Base-by-base conservation (phyloP, 495 filamentous ascomycete genomes). In the Hyaloscypha hepaticicola region DNA sequence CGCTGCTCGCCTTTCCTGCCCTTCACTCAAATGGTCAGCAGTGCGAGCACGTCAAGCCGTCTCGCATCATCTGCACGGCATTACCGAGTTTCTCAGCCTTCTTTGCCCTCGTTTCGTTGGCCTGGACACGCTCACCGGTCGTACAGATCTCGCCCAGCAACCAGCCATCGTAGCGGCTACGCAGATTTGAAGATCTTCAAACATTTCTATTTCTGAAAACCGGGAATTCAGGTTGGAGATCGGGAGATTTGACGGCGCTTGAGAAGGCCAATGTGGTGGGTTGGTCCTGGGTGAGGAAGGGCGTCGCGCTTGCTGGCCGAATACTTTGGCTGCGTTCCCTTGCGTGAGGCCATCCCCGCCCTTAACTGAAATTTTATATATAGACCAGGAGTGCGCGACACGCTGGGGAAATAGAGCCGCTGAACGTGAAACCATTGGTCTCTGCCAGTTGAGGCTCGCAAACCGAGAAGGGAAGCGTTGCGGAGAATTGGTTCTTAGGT, bases 121-220 rank as follows among this genome's bases (percentile, higher is more conserved):
- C 63, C 55, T 22, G 63, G 63, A 52, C 63, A 65, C 63, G 63
- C 63, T 59, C 63, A 65, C 63, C 63, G 63, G 63, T 59, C 55
- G 58, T 65, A 25, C 38, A 34, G 50, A 51, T 28, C 25, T 59
- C 34, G 25, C 25, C 25, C 25, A 7, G 53, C 28, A 14, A 33
- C 25, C 25, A 31, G 25, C 53, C 55, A 53, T 41, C 21, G 21
- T 25, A 22, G 56, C 56, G 34, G 33, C 56, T 45, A 29, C 53
- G 19, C 16, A 56, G 53, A 56, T 56, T 28, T 50, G 19, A n/a
- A n/a, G 48, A 19, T n/a, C 22, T 5, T 50, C 22, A 24, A 26
- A 12, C 9, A 28, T 25, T 56, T 56, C 53, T 56, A 56, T 56
- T 56, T 56, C 28, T 33, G 28, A 11, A 56, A 5, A 56, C 25